A percentile compares a stretch with the other conserved stretches of the same genome.
These are phyloP conservation scores for Penicillium turbatum DNA, from an alignment of 495 filamentous ascomycete species.

Conservation along the genomic window DNA sequence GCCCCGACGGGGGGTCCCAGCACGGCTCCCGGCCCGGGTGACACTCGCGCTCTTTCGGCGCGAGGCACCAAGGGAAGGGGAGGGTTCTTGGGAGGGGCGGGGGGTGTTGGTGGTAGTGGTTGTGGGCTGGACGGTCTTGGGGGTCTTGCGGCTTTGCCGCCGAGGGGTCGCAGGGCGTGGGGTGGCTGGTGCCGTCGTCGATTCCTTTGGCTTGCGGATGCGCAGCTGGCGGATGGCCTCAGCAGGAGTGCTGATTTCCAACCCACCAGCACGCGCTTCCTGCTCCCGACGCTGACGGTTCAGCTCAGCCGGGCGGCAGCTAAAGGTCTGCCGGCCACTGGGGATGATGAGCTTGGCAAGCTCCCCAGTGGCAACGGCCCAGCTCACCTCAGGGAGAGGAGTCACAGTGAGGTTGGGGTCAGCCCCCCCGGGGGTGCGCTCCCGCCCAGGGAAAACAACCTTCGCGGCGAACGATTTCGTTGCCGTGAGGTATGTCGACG, in stretches of 20 bases:
- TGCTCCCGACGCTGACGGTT: conserved; percentile 1
- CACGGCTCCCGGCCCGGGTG: not conserved
- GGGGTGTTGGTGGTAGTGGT: not conserved
- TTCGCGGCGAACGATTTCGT: conserved; percentile 79
- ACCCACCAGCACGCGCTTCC: not conserved
- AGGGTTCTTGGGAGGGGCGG: not conserved
- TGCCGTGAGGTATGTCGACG: conserved; percentile 65
- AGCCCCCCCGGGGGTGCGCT: conserved; percentile 41
- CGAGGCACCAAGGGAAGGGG: conserved; percentile 1
- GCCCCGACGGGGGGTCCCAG: not conserved
- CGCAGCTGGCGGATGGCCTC: not conserved
- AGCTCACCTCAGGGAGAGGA: conserved; percentile 69
- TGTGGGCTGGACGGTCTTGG: not conserved
- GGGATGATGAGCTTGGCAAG: conserved; percentile 81
- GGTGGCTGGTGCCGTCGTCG: not conserved
- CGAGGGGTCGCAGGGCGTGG: not conserved
- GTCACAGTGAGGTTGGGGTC: conserved; percentile 48
- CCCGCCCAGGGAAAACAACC: conserved; percentile 53
- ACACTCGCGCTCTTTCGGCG: not conserved
- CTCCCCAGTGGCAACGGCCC: conserved; percentile 77
- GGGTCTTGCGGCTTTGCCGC: not conserved
- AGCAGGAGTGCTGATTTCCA: not conserved
- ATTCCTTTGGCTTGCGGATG: conserved; percentile 1
- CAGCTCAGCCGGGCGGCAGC: conserved; percentile 71
- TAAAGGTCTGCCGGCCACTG: conserved; percentile 60